A percentile compares a stretch with the other conserved stretches of the same genome.
Conservation (phyloP, 2,329 filamentous ascomycete species). For the Phyllosticta citriasiana region DNA sequence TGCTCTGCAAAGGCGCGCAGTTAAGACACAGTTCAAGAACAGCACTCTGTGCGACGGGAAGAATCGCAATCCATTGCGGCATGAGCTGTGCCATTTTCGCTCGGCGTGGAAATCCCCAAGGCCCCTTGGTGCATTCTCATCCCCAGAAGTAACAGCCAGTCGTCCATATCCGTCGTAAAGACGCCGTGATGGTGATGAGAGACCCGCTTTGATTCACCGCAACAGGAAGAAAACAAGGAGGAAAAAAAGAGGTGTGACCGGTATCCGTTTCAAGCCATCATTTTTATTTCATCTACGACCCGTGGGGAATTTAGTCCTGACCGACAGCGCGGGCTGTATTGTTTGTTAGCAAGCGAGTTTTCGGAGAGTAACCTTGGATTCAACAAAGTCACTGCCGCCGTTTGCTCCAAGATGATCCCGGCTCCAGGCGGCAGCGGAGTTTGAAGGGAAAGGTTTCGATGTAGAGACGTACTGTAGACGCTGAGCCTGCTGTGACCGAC, state of each 20-base stretch:
- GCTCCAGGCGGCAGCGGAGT: not conserved
- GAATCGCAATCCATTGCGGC: not conserved
- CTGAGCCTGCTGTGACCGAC: slow-evolving; percentile 93
- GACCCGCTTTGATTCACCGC: slow-evolving; percentile 9
- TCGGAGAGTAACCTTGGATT: not conserved
- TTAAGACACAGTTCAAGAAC: not conserved
- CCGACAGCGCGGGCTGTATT: slow-evolving; percentile 7
- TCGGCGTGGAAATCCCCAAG: not conserved
- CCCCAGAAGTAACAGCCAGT: slow-evolving; percentile 2
- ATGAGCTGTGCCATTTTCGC: not conserved
- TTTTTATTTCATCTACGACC: slow-evolving; percentile 3
- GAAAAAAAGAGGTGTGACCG: not conserved
- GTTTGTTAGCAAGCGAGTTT: not conserved
- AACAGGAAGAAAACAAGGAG: not conserved
- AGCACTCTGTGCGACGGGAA: not conserved
- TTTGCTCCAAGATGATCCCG: not conserved
- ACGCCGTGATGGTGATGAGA: slow-evolving; percentile 4
- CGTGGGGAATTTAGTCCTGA: slow-evolving; percentile 2
- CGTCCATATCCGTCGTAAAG: slow-evolving; percentile 4
- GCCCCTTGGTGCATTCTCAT: slow-evolving; percentile 4
- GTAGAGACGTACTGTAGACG: slow-evolving; percentile 74
- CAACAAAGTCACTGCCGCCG: not conserved
- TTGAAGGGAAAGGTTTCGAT: not conserved
- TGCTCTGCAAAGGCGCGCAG: too few species aligned
- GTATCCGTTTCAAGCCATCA: slow-evolving; percentile 6